Base-by-base conservation (phyloP, 2,329 filamentous ascomycete species). In the Colletotrichum acutatum region DNA sequence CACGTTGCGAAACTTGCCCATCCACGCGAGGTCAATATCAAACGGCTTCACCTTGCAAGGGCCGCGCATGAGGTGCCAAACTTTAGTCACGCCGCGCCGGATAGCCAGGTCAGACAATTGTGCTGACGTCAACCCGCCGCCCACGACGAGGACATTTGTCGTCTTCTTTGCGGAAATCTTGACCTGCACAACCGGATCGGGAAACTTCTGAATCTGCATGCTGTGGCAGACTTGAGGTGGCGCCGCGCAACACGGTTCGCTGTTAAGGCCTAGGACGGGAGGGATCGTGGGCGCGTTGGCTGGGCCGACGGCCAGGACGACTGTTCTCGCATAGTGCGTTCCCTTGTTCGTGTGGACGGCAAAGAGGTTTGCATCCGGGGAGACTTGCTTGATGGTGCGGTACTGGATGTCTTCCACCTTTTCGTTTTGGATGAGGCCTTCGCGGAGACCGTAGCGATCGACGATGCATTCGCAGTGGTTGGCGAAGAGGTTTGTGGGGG, bases 1-100 rank as follows among this genome's bases (percentile, higher is more conserved):
- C 66, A 90, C 89, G 79, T 96, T 96, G 68, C 92, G 91, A 80
- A 93, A 96, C 79, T 96, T 96, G 11, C 92, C 93, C 81, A 96
- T 93, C 94, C 94, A 97, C 60, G 89, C 87, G 1, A 96, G 86
- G 69, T 91, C 90, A 28, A 96, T 88, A 76, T 96, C 94, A 75
- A 96, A 96, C 72, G 92, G 91, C 81, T 96, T 96, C 62, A 94
- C 87, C 76, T 85, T 84, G 14, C 88, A 77, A 0, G 84, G 82
- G 0, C 88, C 86, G 0, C 94, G 87, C 88, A 95, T 91, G 30
- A 96, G 78, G 64, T 93, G 89, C 85, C 88, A 93, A 0, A 95
- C 91, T 74, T 90, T 92, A 0, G 84, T 87, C 0, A 94, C 90
- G 0, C 93, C 92, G 28, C 86, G 86, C 9, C 88, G 87, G 70